Percentiles rank a stretch among this genome's conserved stretches.
Conservation (phyloP, 2,329 filamentous ascomycete genomes). For the Salinomyces thailandicus region DNA sequence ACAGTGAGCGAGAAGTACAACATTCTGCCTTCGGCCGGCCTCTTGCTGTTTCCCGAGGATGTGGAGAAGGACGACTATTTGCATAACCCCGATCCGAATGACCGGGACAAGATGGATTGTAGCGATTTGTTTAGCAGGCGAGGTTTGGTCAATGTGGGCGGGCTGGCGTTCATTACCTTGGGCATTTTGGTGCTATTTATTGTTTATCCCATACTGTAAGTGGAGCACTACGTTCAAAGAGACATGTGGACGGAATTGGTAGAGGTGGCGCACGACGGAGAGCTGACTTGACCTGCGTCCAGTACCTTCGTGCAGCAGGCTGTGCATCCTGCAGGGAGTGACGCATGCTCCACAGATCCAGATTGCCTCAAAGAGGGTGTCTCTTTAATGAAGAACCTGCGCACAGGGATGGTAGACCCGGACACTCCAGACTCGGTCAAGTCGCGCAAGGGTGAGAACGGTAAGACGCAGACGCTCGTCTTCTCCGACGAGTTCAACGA, state of each 20-base stretch:
- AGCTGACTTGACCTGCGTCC: no score
- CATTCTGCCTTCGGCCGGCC: conserved; percentile 55
- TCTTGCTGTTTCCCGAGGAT: conserved; percentile 60
- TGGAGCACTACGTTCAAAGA: no score
- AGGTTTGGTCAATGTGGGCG: conserved; percentile 55
- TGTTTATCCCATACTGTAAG: conserved; percentile 59
- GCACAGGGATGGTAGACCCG: conserved; percentile 53
- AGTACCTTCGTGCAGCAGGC: conserved; percentile 49
- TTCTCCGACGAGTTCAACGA: conserved; percentile 63
- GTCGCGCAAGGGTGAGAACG: conserved; percentile 47
- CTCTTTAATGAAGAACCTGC: conserved; percentile 49
- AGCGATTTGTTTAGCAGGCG: conserved; percentile 56
- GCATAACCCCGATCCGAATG: conserved; percentile 58
- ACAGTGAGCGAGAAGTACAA: conserved; percentile 66
- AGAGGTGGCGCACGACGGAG: no score
- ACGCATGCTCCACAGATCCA: conserved; percentile 33
- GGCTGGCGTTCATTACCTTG: conserved; percentile 47
- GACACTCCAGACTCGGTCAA: conserved; percentile 51
- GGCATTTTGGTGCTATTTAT: conserved; percentile 57
- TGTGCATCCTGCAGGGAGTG: conserved; percentile 23
- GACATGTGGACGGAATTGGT: no score
- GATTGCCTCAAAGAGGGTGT: conserved; percentile 39
- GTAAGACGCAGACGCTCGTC: conserved; percentile 52
- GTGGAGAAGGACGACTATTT: conserved; percentile 64
- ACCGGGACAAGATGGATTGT: conserved; percentile 46